Base-by-base conservation (phyloP, 129 eudicot species). In the Dittrichia graveolens region DNA sequence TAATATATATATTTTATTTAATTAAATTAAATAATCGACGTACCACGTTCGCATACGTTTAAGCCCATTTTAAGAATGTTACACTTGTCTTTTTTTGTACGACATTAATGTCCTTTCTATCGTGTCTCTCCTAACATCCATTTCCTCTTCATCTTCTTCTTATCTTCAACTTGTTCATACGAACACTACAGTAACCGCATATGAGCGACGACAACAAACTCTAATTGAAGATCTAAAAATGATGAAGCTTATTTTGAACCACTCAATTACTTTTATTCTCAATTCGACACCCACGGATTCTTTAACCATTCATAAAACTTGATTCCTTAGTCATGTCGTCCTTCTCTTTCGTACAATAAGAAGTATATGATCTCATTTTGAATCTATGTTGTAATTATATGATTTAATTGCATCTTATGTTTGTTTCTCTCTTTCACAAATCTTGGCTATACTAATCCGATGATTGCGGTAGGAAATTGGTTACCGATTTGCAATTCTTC, bases 391-490 rank as follows among this genome's bases (percentile, higher is more conserved):
- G 7, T 15, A 3, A 15, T 55, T 40, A 37, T n/a, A 16, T 39
- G 5, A 9, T 38, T 34, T 0, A 39, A 13, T 40, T 61, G 34
- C 13, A 40, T 6, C 39, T 13, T 47, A 61, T 39, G 48, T 14
- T 14, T 3, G 37, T 3, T 61, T 6, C 13, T 12, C 13, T 38
- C 5, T 61, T 59, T 12, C 19, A 9, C 35, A 2, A n/a, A n/a
- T n/a, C n/a, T n/a, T n/a, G 12, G 67, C 48, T 61, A 61, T 4
- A 39, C 6, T 6, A 61, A 15, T 42, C 40, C 50, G 35, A 68
- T 76, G 75, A 76, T 58, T 67, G 61, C 61, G 40, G 61, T 55
- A 65, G 16, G 49, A 57, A 66, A 37, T 58, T 31, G 11, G 40
- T 67, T 68, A 39, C 44, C 4, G 57, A 35, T 35, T 65, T 14